Conservation (phyloP, 805 yeast genomes). For the Ogataea philodendri region DNA sequence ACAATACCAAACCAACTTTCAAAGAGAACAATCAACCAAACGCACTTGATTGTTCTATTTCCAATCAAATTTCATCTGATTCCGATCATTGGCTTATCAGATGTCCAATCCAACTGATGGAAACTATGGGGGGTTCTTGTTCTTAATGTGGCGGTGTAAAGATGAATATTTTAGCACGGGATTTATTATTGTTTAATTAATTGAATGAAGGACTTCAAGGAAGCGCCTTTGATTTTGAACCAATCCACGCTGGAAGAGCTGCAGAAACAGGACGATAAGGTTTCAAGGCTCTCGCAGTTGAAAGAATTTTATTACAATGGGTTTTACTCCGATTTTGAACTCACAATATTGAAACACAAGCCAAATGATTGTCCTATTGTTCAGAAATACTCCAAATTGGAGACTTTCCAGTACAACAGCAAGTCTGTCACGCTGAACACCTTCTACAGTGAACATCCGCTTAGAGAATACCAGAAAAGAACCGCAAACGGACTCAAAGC, state of each 20-base stretch:
- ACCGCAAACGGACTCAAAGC: slow-evolving; percentile 17
- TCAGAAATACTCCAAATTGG: slow-evolving; percentile 45
- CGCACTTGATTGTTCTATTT: no score
- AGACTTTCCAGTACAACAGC: slow-evolving; percentile 35
- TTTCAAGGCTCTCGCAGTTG: slow-evolving; percentile 7
- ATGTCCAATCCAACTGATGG: background rate
- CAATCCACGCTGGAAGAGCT: slow-evolving; percentile 18
- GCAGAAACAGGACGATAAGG: slow-evolving; percentile 19
- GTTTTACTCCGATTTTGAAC: slow-evolving; percentile 39
- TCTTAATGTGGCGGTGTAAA: slow-evolving; percentile 8
- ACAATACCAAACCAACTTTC: no score
- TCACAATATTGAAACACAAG: slow-evolving; percentile 39
- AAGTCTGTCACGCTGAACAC: slow-evolving; percentile 40
- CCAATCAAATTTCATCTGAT: no score
- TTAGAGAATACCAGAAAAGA: slow-evolving; percentile 36
- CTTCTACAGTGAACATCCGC: slow-evolving; percentile 51
- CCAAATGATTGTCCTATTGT: slow-evolving; percentile 56
- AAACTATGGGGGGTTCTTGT: slow-evolving; percentile 1
- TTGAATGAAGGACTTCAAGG: background rate
- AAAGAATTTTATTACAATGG: slow-evolving; percentile 19
- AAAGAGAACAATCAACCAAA: no score
- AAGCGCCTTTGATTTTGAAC: slow-evolving; percentile 4
- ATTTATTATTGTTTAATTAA: background rate
- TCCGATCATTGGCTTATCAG: no score
- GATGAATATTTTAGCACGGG: background rate